Evolutionary conservation across 2,329 filamentous ascomycete species (phyloP).

Genomic region (Onygenales sp.): DNA sequence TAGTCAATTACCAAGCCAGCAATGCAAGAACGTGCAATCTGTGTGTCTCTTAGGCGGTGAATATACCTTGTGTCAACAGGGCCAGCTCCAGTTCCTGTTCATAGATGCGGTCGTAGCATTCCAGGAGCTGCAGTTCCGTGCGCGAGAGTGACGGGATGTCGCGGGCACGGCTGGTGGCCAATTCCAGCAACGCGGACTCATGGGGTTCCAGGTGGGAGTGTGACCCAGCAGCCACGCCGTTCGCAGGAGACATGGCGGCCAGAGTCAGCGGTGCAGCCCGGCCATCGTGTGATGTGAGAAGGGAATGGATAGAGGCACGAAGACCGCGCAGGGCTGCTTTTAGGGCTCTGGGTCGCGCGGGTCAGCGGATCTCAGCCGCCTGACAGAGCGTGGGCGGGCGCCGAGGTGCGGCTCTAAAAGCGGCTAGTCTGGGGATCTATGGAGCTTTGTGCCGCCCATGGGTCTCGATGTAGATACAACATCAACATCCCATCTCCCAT

Average conservation of each 20-base stretch:
- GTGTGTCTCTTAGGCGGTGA: neutral
- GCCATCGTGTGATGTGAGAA: constrained; percentile 8
- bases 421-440: neutral
- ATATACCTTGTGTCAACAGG: constrained; percentile 44
- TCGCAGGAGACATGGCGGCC: constrained; percentile 25
- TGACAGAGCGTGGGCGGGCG: neutral
- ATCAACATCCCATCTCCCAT: neutral
- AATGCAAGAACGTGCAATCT: no score
- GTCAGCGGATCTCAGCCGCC: neutral
- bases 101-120: constrained; percentile 61
- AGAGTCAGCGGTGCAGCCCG: constrained; percentile 7
- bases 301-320: neutral
- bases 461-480: neutral
- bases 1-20: neutral
- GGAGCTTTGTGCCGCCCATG: neutral
- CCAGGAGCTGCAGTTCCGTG: constrained; percentile 56
- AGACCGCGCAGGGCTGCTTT: neutral
- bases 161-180: constrained; percentile 32
- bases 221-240: constrained; percentile 15
- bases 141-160: constrained; percentile 52
- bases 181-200: constrained; percentile 28
- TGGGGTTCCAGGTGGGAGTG: constrained; percentile 22
- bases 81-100: constrained; percentile 64
- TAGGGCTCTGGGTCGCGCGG: neutral
- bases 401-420: neutral